Evolutionary conservation across 805 yeast species (phyloP).

Genomic region (Isabelozyma heimii): DNA sequence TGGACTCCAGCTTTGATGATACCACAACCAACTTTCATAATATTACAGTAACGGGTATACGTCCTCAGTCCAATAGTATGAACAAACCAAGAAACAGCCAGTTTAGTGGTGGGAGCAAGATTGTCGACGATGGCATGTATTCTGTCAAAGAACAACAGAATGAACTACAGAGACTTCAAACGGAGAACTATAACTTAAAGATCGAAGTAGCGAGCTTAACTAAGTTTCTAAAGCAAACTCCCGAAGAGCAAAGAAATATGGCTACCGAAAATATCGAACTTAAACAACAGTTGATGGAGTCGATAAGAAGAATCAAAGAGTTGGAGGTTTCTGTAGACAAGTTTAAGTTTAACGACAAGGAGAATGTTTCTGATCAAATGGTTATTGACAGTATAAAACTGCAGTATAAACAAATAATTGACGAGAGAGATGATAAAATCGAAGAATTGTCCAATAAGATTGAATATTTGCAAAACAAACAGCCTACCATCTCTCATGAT

Average conservation of each 20-base stretch:
- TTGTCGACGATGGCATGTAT: conserved; percentile 8
- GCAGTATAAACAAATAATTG: conserved; percentile 4
- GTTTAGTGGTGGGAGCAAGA: background rate
- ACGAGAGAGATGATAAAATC: conserved; percentile 3
- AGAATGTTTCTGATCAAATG: background rate
- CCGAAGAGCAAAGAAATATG: conserved; percentile 36
- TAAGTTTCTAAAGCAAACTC: conserved; percentile 40
- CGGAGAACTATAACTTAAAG: conserved; percentile 45
- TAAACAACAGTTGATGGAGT: conserved; percentile 20
- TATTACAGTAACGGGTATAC: conserved; percentile 4
- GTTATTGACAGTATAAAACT: conserved; percentile 3
- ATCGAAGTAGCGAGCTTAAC: conserved; percentile 41
- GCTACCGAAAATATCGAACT: conserved; percentile 36
- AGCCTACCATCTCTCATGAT: conserved; percentile 8
- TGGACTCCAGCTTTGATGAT: conserved; percentile 12
- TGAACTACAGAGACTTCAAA: conserved; percentile 24
- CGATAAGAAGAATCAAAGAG: conserved; percentile 9
- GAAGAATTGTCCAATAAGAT: conserved; percentile 4
- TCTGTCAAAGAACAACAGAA: conserved; percentile 20
- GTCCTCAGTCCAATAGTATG: background rate
- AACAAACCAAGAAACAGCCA: background rate
- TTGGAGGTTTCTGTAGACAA: conserved; percentile 4
- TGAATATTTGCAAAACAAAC: conserved; percentile 4
- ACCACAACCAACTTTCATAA: conserved; percentile 13
- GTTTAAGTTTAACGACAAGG: conserved; percentile 6